Conservation (phyloP, 495 filamentous ascomycete genomes). For the Aspergillus homomorphus region DNA sequence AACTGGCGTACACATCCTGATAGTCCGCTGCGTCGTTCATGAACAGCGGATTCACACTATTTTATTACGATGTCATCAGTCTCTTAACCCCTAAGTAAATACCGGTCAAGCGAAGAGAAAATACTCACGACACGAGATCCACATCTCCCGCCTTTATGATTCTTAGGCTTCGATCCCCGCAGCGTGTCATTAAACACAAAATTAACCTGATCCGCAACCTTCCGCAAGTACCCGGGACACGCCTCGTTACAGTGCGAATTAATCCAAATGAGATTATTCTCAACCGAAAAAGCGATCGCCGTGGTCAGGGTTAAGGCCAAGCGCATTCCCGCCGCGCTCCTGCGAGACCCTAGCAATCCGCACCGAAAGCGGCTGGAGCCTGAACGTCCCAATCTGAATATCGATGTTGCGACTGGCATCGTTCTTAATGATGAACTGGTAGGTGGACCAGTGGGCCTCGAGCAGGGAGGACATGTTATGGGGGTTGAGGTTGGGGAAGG, state of each 20-base stretch:
- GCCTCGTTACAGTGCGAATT: conserved; percentile 9
- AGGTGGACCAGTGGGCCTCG: conserved; percentile 5
- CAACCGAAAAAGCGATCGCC: conserved; percentile 16
- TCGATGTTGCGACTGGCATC: conserved; percentile 5
- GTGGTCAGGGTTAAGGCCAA: conserved; percentile 12
- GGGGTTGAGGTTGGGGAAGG: conserved; percentile 10
- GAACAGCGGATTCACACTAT: conserved; percentile 10
- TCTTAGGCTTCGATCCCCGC: conserved; percentile 3
- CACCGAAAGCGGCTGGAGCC: conserved; percentile 11
- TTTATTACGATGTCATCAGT: neutral
- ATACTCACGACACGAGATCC: conserved; percentile 10
- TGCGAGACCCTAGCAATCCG: conserved; percentile 3
- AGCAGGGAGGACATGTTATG: conserved; percentile 5
- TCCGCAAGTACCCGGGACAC: conserved; percentile 6
- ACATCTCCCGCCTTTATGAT: conserved; percentile 12
- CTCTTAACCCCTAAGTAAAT: neutral
- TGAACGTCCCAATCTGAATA: conserved; percentile 14
- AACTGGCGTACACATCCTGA: conserved; percentile 34
- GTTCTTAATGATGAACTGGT: conserved; percentile 6
- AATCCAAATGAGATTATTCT: conserved; percentile 15
- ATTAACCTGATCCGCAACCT: conserved; percentile 5
- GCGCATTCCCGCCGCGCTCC: conserved; percentile 8
- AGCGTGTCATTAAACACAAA: neutral
- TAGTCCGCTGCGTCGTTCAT: conserved; percentile 30
- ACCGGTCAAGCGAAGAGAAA: neutral